Evolutionary conservation across 2,329 filamentous ascomycete genomes (phyloP).

Genomic region (Didymella sp.): DNA sequence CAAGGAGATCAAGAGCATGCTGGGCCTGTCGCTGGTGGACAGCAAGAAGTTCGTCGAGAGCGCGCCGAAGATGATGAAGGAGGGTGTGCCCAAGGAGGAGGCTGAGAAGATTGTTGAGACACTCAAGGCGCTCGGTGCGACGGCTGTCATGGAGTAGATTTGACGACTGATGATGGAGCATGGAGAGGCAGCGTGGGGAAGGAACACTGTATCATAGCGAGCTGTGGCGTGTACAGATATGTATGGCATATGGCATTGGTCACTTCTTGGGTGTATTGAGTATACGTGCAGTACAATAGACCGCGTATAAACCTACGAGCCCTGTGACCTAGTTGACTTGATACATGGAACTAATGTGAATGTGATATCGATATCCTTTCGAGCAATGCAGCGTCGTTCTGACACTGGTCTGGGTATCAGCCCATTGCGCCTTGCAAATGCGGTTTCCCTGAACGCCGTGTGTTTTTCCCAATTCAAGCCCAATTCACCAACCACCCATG

Average conservation of each 20-base stretch:
- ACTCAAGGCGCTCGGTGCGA: constrained; percentile 91
- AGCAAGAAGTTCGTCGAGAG: constrained; percentile 99
- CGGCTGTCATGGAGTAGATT: constrained; percentile 85
- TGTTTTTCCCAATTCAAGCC: background rate
- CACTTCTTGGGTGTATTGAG: constrained; percentile 41
- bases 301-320: constrained; percentile 22
- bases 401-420: constrained; percentile 39
- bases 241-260: constrained; percentile 34
- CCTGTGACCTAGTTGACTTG: too few species aligned
- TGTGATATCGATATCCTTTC: background rate
- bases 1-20: constrained; percentile 98
- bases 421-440: constrained; percentile 19
- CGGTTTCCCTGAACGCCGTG: constrained; percentile 3
- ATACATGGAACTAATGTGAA: too few species aligned
- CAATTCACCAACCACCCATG: background rate
- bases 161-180: background rate
- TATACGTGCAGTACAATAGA: constrained; percentile 31
- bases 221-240: constrained; percentile 50
- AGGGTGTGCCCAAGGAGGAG: constrained; percentile 98
- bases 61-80: constrained; percentile 98
- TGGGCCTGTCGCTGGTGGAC: constrained; percentile 95
- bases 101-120: constrained; percentile 97
- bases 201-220: constrained; percentile 45
- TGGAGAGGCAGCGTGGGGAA: background rate
- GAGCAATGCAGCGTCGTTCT: background rate